Evolutionary conservation across 2,329 filamentous ascomycete species (phyloP), one percentile per base, ranked within the genome.

Genomic region (Aspergillus carbonarius): DNA sequence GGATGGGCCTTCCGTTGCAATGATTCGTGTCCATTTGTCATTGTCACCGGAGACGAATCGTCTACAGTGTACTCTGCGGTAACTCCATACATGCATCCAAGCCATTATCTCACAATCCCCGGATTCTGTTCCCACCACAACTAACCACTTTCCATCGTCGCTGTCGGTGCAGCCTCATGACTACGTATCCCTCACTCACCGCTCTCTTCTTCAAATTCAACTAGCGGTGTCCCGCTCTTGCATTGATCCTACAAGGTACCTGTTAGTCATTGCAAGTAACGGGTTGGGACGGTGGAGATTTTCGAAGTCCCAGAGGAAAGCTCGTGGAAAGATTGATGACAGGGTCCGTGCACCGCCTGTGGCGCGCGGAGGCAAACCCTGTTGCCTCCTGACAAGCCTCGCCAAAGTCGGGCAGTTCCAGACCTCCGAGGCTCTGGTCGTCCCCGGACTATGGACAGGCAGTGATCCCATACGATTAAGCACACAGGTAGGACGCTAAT

Each of bases 201-300:
- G 57, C 61, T 62, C 32, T 67, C 63, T 32, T 85, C 86, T 68
- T 90, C 88, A 68, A 92, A 92, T 47, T 90, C 79, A 4, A 92
- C 89, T 48, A 92, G 76, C 6, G 90, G 83, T 4, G 88, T 91
- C 6, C 89, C 89, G 5, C 88, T 88, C 72, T 91, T 91, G 75
- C 89, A 92, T 67, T 91, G 89, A 67, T 92, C 89, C 86, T 90
- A 65, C 50, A 48, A 27, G 44, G 61, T 69, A 66, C 30, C 52
- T 32, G 60, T 73, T 68, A 75, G 70, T 59, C 27, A 62, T 42
- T 15, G 34, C 23, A 32, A 32, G 52, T 10, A 13, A 12, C 13
- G 30, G 40, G 37, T 44, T n/a, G 20, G 5, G 32, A 17, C 5
- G 53, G 44, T 57, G 57, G 52, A 44, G 40, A 52, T 47, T 56